phyloP scores from a whole-genome alignment of 306 rosid species.

The Gastrolobium villosum region DNA sequence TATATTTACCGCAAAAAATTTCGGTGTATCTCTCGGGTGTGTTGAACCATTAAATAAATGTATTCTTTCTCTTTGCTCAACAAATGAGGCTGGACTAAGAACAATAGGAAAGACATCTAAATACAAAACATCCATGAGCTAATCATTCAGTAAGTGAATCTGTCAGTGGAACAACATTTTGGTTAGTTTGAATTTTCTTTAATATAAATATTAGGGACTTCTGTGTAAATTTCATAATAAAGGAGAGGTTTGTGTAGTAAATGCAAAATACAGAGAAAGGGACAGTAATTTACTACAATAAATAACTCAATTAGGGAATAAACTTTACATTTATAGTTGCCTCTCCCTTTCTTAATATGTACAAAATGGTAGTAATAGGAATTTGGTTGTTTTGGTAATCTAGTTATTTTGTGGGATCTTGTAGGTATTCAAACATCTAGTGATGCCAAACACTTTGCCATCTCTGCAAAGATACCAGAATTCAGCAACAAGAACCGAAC shows the following conservation, averaged over 20 bases:
- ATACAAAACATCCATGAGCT: background rate
- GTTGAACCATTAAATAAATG: background rate
- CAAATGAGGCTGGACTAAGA: background rate
- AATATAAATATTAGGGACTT: background rate
- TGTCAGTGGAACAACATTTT: slow-evolving; percentile 1
- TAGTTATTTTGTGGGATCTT: slow-evolving; percentile 34
- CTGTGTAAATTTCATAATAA: background rate
- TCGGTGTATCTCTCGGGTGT: too few relatives aligned
- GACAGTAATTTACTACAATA: slow-evolving; percentile 6
- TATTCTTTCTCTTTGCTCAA: background rate
- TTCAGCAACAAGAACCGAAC: slow-evolving; percentile 86
- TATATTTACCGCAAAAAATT: too few relatives aligned
- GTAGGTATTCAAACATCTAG: slow-evolving; percentile 86
- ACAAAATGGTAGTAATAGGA: slow-evolving; percentile 1
- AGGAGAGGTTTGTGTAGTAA: background rate
- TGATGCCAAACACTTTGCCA: slow-evolving; percentile 94
- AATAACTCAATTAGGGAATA: slow-evolving; percentile 1
- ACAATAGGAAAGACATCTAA: background rate
- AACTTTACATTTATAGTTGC: background rate
- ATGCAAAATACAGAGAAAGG: slow-evolving; percentile 9
- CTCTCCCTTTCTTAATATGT: slow-evolving; percentile 20
- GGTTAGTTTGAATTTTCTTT: background rate
- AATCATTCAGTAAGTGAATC: background rate
- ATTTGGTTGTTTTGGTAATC: slow-evolving; percentile 28
- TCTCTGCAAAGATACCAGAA: slow-evolving; percentile 92